Conservation (phyloP, 169 alveolate species). For the Eimeria maxima region DNA sequence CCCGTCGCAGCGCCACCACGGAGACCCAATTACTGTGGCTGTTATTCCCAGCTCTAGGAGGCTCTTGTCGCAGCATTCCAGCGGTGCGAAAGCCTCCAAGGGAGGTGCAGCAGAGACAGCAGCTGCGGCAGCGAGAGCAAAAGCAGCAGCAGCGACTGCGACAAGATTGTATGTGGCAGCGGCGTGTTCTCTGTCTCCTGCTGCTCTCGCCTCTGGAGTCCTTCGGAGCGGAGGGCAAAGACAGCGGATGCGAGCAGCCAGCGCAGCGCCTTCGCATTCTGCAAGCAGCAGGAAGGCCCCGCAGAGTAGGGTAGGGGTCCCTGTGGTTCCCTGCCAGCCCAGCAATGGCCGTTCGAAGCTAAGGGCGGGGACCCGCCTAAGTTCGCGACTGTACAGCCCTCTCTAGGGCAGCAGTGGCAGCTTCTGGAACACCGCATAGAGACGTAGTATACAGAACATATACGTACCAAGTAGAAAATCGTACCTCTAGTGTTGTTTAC, state of each 20-base stretch:
- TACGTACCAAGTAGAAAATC: too few relatives aligned
- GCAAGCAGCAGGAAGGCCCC: conserved; percentile 1
- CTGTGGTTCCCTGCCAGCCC: not conserved
- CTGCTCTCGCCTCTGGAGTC: not conserved
- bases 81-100: not conserved
- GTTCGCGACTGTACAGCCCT: not conserved
- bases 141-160: conserved; percentile 10
- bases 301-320: not conserved
- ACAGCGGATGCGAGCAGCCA: not conserved
- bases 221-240: not conserved
- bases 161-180: not conserved
- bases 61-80: not conserved
- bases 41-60: not conserved
- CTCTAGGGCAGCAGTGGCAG: not conserved
- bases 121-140: not conserved
- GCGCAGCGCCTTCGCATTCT: not conserved
- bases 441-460: too few relatives aligned
- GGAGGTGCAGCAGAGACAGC: too few relatives aligned
- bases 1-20: not conserved
- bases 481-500: too few relatives aligned
- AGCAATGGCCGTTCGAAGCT: not conserved
- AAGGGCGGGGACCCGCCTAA: not conserved
- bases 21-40: too few relatives aligned
- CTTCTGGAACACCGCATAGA: too few relatives aligned
- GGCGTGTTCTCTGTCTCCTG: not conserved